A percentile compares a stretch with the other conserved stretches of the same genome.
These are phyloP conservation scores for Mycena indigotica DNA, from an alignment of 768 basidiomycete species.

Conservation along the genomic window DNA sequence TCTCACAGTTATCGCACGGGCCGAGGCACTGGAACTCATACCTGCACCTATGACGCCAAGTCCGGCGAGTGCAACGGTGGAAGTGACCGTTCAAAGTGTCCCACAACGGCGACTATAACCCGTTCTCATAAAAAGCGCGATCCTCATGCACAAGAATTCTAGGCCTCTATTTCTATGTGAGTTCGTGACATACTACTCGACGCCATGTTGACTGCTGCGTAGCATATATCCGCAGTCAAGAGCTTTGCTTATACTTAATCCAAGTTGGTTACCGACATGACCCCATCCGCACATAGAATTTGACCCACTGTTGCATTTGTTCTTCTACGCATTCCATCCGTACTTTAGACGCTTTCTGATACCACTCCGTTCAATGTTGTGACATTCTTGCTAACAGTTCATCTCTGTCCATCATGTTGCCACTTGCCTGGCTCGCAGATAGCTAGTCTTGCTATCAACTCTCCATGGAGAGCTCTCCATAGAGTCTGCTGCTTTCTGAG, in stretches of 20 bases:
- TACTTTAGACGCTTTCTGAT: too few species aligned
- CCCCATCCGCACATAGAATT: neutral
- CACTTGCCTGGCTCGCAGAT: too few species aligned
- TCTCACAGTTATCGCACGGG: conserved; percentile 9
- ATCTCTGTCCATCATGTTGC: too few species aligned
- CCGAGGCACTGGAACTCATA: conserved; percentile 14
- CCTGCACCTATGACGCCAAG: conserved; percentile 12
- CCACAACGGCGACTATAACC: neutral
- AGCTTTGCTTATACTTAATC: neutral
- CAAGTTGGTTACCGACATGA: neutral
- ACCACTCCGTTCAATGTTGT: too few species aligned
- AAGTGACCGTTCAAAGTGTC: neutral
- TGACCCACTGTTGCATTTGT: neutral
- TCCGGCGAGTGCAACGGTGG: conserved; percentile 2
- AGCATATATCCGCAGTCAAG: neutral
- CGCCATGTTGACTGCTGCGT: neutral
- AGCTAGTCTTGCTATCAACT: too few species aligned
- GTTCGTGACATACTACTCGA: neutral
- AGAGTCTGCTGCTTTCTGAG: too few species aligned
- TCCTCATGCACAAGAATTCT: neutral
- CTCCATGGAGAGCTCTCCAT: too few species aligned
- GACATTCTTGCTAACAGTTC: too few species aligned
- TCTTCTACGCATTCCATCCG: too few species aligned
- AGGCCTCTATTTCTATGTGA: neutral
- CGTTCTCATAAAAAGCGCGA: conserved; percentile 4